These are phyloP conservation scores for Kazachstania viticola DNA, from an alignment of 805 yeast species.

Conservation along the genomic window DNA sequence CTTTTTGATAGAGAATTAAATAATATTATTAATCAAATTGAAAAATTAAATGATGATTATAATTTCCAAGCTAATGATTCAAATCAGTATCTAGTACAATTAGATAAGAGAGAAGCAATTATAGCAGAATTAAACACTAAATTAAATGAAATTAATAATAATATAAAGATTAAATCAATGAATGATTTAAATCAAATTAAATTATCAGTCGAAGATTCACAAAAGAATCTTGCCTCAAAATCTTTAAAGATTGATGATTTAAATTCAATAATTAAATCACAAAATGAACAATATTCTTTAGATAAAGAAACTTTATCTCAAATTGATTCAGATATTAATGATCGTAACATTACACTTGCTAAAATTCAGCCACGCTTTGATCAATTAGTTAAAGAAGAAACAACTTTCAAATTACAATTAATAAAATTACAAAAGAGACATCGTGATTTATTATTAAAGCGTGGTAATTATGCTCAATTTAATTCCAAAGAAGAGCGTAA, in stretches of 20 bases:
- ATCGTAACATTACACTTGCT: slow-evolving; percentile 29
- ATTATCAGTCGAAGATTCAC: slow-evolving; percentile 36
- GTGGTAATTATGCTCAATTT: slow-evolving; percentile 57
- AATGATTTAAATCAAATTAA: slow-evolving; percentile 49
- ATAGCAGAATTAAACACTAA: slow-evolving; percentile 35
- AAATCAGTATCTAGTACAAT: slow-evolving; percentile 39
- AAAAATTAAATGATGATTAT: slow-evolving; percentile 47
- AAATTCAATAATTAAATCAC: slow-evolving; percentile 25
- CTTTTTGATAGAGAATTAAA: slow-evolving; percentile 66
- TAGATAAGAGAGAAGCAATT: slow-evolving; percentile 49
- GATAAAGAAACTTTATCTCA: slow-evolving; percentile 18
- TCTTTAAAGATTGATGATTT: slow-evolving; percentile 36
- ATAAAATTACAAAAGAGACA: slow-evolving; percentile 39
- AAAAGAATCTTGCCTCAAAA: slow-evolving; percentile 38
- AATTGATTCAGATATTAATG: slow-evolving; percentile 22
- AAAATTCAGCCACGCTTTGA: slow-evolving; percentile 33
- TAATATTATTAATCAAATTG: slow-evolving; percentile 49
- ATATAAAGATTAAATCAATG: slow-evolving; percentile 35
- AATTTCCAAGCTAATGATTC: slow-evolving; percentile 40
- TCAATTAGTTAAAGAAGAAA: slow-evolving; percentile 32
- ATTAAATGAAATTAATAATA: slow-evolving; percentile 36
- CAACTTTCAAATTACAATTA: slow-evolving; percentile 29
- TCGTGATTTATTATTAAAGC: slow-evolving; percentile 53
- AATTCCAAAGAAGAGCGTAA: slow-evolving; percentile 47
- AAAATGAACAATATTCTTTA: slow-evolving; percentile 24